Evolutionary conservation across 306 rosid species (phyloP), one percentile per base, ranked within the genome.

Genomic region (Casuarina cunninghamiana): DNA sequence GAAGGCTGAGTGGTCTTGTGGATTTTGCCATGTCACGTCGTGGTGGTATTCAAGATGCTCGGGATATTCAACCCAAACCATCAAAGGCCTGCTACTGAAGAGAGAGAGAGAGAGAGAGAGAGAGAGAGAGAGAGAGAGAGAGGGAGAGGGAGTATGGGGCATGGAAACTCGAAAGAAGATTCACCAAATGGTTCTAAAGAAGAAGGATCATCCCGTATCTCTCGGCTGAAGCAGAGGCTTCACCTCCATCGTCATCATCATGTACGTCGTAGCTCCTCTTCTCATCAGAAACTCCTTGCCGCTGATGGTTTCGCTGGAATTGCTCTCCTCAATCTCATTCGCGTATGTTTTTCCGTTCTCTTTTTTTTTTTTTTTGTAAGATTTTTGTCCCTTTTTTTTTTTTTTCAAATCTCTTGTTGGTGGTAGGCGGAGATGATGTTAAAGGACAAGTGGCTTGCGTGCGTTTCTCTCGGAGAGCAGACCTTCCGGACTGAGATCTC

Each of bases 371-470:
- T 3, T 10, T 69, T 37, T 7, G 3, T 15, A 15, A 39, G 2
- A 12, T 42, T 21, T 1, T 35, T 39, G 9, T 39, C 12, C 39
- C 2, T 17, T 67, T 48, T 6, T 12, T 53, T 55, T 4, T 10
- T 26, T 13, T 2, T 21, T 5, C 15, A n/a, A 6, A 57, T 1
- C 39, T 72, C 45, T 44, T 37, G 58, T 12, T 39, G 69, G 19
- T 41, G 69, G 82, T 19, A 94, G 98, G 98, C 97, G 82, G 97
- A 87, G 84, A 91, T 95, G 98, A 73, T 85, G 83, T 95, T 95
- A 84, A 89, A 91, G 87, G 98, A 95, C 69, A 93, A 86, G 84
- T 95, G 98, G 98, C 88, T 95, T 37, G 97, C 97, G 11, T 92
- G 97, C 50, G 79, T 95, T 58, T 88, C 98, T 19, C 88, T 92